These are phyloP conservation scores for Vachellia collinsii DNA, from an alignment of 306 rosid genomes.

Conservation along the genomic window DNA sequence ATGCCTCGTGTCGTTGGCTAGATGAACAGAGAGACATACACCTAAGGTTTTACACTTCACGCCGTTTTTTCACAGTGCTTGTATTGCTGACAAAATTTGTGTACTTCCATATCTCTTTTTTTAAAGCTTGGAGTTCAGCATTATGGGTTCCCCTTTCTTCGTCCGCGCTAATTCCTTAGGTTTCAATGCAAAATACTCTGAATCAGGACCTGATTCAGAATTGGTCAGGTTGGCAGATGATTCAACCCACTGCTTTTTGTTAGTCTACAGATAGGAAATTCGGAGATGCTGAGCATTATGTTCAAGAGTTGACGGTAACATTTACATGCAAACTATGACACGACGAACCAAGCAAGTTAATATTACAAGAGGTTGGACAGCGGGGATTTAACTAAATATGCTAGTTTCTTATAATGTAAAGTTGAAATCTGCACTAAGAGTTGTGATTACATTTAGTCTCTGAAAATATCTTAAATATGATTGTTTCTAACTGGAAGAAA, in stretches of 20 bases:
- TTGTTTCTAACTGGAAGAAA: too few species aligned
- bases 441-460: too few species aligned
- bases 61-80: conserved; percentile 32
- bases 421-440: too few species aligned
- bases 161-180: background rate
- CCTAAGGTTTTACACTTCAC: conserved; percentile 11
- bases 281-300: background rate
- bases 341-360: background rate
- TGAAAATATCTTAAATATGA: too few species aligned
- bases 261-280: background rate
- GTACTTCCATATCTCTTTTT: conserved; percentile 33
- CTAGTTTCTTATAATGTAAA: too few species aligned
- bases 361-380: too few species aligned
- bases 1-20: conserved; percentile 16
- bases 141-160: background rate
- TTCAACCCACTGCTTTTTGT: background rate
- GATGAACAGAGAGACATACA: conserved; percentile 28
- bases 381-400: too few species aligned
- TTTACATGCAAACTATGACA: background rate
- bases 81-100: conserved; percentile 28
- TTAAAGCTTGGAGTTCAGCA: background rate
- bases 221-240: background rate
- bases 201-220: background rate
- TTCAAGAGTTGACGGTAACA: background rate
- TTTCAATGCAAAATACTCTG: background rate